Evolutionary conservation across 2,329 filamentous ascomycete genomes (phyloP).

Genomic region (Botrytis fragariae): DNA sequence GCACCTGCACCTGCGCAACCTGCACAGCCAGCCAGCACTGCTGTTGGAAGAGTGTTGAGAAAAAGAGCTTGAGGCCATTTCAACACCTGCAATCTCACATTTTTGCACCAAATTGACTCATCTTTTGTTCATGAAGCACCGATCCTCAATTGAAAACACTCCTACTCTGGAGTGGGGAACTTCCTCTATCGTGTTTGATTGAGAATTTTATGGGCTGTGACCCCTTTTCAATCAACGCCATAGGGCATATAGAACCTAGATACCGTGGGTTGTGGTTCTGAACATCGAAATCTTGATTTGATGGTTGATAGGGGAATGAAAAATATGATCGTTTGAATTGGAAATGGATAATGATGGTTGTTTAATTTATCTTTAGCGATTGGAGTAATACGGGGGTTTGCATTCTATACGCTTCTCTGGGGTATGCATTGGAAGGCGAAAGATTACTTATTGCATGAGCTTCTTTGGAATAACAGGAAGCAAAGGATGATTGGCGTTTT

Average conservation of each 20-base stretch:
- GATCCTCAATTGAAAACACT: not conserved
- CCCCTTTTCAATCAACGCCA: slow-evolving; percentile 5
- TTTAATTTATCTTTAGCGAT: not conserved
- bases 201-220: not conserved
- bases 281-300: not conserved
- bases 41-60: slow-evolving; percentile 36
- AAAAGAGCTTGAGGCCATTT: slow-evolving; percentile 28
- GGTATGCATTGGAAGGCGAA: not conserved
- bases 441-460: not conserved
- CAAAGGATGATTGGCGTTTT: not conserved
- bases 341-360: slow-evolving; percentile 1
- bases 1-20: slow-evolving; percentile 45
- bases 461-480: not conserved
- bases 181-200: slow-evolving; percentile 8
- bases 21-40: slow-evolving; percentile 43
- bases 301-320: not conserved
- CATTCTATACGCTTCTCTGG: not conserved
- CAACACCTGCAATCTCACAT: not conserved
- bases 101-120: not conserved
- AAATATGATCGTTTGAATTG: not conserved
- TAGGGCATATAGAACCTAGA: slow-evolving; percentile 13
- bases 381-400: not conserved
- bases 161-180: slow-evolving; percentile 4
- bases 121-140: not conserved
- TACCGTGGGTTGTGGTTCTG: not conserved